phyloP scores from a whole-genome alignment of 2,329 filamentous ascomycete species.

The Penicillium sumatraense region DNA sequence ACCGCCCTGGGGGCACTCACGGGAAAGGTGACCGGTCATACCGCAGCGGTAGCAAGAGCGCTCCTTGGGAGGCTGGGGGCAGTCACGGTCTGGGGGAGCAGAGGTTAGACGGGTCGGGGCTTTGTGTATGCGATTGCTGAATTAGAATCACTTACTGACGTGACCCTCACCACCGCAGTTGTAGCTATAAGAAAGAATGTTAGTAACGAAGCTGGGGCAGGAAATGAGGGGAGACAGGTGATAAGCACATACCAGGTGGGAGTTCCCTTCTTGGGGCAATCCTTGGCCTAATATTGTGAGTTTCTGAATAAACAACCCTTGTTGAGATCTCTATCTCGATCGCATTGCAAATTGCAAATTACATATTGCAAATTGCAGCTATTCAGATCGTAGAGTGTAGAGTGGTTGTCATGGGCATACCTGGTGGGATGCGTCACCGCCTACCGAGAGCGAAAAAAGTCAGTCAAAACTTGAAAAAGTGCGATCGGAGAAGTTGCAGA shows the following conservation, averaged over 20 bases:
- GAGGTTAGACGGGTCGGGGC: slow-evolving; percentile 8
- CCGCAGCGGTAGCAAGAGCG: slow-evolving; percentile 70
- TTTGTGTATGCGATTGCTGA: slow-evolving; percentile 6
- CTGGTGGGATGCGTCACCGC: slow-evolving; percentile 76
- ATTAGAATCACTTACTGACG: slow-evolving; percentile 65
- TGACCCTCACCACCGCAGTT: slow-evolving; percentile 83
- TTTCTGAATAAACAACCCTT: slow-evolving; percentile 7
- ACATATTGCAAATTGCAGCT: too few species aligned
- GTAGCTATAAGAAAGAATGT: slow-evolving; percentile 61
- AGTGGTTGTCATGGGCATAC: slow-evolving; percentile 53
- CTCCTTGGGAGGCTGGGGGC: slow-evolving; percentile 86
- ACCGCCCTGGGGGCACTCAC: slow-evolving; percentile 64
- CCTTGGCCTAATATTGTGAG: slow-evolving; percentile 66
- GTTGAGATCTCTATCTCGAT: too few species aligned
- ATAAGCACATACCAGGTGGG: slow-evolving; percentile 71
- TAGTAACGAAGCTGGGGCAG: neutral
- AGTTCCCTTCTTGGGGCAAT: slow-evolving; percentile 82
- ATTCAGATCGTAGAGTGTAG: neutral
- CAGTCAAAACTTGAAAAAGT: slow-evolving; percentile 16
- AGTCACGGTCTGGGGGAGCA: slow-evolving; percentile 73
- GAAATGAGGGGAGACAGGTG: neutral
- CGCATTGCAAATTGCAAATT: too few species aligned
- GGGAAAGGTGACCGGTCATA: slow-evolving; percentile 85
- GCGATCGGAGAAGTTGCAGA: neutral
- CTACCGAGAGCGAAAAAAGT: slow-evolving; percentile 49